These are phyloP conservation scores for Quercus phellos DNA, from an alignment of 331 rosid genomes.

Conservation along the genomic window DNA sequence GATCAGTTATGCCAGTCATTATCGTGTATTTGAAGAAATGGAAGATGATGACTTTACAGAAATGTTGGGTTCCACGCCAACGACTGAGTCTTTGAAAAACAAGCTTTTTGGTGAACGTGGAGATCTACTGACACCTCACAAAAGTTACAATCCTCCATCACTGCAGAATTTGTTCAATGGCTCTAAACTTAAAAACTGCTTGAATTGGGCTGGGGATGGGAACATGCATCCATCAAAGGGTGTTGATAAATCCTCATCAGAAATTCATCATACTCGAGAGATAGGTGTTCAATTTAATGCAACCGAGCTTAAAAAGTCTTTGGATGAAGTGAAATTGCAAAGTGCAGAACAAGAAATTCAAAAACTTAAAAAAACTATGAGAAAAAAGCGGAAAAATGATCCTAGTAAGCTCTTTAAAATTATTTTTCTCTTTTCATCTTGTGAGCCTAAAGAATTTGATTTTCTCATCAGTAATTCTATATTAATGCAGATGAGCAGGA, in stretches of 20 bases:
- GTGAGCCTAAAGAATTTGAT: conserved; percentile 1
- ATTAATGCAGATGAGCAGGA: conserved; percentile 55
- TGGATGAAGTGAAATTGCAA: conserved; percentile 52
- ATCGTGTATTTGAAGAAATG: conserved; percentile 64
- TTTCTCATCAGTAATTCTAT: conserved; percentile 13
- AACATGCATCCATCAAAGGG: conserved; percentile 37
- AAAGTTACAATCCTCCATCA: conserved; percentile 51
- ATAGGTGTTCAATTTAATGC: conserved; percentile 68
- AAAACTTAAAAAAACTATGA: conserved; percentile 35
- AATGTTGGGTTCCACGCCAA: conserved; percentile 27
- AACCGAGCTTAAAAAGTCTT: conserved; percentile 60
- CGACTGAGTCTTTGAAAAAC: conserved; percentile 40
- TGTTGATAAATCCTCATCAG: conserved; percentile 31
- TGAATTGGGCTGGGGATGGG: conserved; percentile 61
- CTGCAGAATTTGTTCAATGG: conserved; percentile 75
- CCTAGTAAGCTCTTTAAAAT: conserved; percentile 35
- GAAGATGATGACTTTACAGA: conserved; percentile 72
- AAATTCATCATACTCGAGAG: conserved; percentile 42
- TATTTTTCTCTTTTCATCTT: not conserved
- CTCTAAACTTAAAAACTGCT: conserved; percentile 46
- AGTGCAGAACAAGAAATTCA: conserved; percentile 36
- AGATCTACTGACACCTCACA: conserved; percentile 42
- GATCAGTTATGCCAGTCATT: conserved; percentile 36
- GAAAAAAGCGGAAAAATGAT: conserved; percentile 70
- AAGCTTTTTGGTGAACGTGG: conserved; percentile 40